Evolutionary conservation across 345 rosid genomes (phyloP).

Genomic region (Salix caprea): DNA sequence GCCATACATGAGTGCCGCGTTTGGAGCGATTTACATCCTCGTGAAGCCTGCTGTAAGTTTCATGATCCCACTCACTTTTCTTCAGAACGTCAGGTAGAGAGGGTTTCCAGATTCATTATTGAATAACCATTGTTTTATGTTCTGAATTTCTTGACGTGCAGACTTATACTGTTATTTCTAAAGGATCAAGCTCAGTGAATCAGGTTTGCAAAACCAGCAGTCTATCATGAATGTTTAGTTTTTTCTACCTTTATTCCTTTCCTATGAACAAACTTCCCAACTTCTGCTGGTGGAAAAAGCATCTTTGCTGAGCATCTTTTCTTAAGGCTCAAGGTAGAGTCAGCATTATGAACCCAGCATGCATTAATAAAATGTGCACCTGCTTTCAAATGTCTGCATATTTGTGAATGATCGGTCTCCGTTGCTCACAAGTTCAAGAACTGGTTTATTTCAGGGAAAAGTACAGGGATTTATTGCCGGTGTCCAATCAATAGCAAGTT

Average conservation of each 20-base stretch:
- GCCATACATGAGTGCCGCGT: slow-evolving; percentile 48
- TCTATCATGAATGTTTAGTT: not conserved
- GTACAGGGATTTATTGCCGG: slow-evolving; percentile 53
- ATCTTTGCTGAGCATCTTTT: not conserved
- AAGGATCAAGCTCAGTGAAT: slow-evolving; percentile 40
- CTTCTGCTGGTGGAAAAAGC: not conserved
- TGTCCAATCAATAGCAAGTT: slow-evolving; percentile 41
- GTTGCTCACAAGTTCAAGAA: not conserved
- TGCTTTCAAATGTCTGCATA: not conserved
- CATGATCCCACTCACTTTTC: not conserved
- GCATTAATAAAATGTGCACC: no score
- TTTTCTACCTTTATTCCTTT: not conserved
- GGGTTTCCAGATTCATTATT: not conserved
- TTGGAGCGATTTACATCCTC: slow-evolving; percentile 46
- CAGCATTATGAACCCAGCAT: no score
- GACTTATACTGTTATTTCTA: slow-evolving; percentile 52
- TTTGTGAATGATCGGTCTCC: not conserved
- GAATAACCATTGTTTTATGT: not conserved
- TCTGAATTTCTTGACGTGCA: slow-evolving; percentile 17
- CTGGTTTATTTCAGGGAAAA: slow-evolving; percentile 36
- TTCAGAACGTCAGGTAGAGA: not conserved
- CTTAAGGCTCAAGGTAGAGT: not conserved
- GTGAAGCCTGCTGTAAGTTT: slow-evolving; percentile 44
- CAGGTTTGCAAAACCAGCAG: slow-evolving; percentile 33
- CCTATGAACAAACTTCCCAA: not conserved